These are phyloP conservation scores for Nyctanthes arbortristis DNA, from an alignment of 257 asterid species.

Conservation along the genomic window DNA sequence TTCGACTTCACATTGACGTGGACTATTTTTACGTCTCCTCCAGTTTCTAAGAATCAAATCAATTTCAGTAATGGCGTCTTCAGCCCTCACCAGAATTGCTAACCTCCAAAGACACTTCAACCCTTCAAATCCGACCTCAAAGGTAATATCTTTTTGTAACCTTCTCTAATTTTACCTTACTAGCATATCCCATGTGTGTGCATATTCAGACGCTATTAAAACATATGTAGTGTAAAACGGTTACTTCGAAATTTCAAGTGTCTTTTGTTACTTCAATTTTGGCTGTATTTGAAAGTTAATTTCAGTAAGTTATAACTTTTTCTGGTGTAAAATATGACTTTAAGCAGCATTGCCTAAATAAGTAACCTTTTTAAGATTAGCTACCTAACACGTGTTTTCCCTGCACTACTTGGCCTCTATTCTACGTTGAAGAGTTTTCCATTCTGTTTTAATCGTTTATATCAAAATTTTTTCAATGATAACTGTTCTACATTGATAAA, in stretches of 20 bases:
- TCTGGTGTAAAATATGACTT: neutral
- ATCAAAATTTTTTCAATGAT: conserved; percentile 10
- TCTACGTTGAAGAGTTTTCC: neutral
- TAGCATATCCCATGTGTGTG: neutral
- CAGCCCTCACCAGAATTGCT: conserved; percentile 46
- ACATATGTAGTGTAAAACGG: neutral
- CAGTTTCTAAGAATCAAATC: neutral
- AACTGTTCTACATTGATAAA: neutral
- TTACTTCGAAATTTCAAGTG: neutral
- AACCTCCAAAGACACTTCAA: conserved; percentile 49
- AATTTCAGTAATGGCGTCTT: conserved; percentile 39
- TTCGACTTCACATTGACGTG: too few species aligned
- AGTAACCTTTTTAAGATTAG: neutral
- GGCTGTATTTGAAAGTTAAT: neutral
- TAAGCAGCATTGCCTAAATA: neutral
- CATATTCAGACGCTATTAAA: neutral
- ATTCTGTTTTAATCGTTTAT: conserved; percentile 7
- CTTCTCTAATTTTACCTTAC: neutral
- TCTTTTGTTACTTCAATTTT: neutral
- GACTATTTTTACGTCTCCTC: neutral
- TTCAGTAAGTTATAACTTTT: neutral
- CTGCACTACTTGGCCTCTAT: neutral
- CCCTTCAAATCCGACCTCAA: conserved; percentile 32
- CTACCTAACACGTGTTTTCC: neutral
- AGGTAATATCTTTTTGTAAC: conserved; percentile 18